Percentiles rank a stretch among this genome's conserved stretches.
These are phyloP conservation scores for Amanita fuliginea DNA, from an alignment of 768 basidiomycete genomes.

Conservation along the genomic window DNA sequence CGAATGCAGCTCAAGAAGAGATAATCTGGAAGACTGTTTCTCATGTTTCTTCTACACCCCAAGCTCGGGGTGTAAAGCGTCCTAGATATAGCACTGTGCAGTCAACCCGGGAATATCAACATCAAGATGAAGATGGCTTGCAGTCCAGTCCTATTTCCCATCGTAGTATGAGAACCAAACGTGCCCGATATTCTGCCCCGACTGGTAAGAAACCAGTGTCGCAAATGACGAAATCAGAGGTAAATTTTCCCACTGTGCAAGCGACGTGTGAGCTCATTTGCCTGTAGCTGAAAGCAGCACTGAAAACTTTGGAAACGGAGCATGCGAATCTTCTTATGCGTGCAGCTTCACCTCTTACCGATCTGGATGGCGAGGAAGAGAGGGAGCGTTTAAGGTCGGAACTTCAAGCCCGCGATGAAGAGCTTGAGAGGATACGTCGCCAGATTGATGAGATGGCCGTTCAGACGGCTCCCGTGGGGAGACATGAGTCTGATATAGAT, in stretches of 20 bases:
- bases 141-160: constrained; percentile 1
- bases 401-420: constrained; percentile 15
- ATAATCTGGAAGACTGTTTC: constrained; percentile 28
- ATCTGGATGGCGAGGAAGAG: constrained; percentile 21
- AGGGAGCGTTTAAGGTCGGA: constrained; percentile 17
- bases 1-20: constrained; percentile 21
- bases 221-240: constrained; percentile 32
- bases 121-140: constrained; percentile 1
- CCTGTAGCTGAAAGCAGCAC: constrained; percentile 18
- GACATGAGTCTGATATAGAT: not conserved
- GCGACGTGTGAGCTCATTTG: not conserved
- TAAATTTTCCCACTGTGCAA: constrained; percentile 9
- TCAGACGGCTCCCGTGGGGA: not conserved
- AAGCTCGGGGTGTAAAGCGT: constrained; percentile 15
- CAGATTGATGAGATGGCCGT: constrained; percentile 12
- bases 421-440: constrained; percentile 17
- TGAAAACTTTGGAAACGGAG: constrained; percentile 14
- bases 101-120: not conserved
- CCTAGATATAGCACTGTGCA: constrained; percentile 8
- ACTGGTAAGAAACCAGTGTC: constrained; percentile 14
- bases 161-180: constrained; percentile 5
- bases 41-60: constrained; percentile 9
- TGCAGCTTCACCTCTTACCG: constrained; percentile 20
- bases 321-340: constrained; percentile 15
- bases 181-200: constrained; percentile 8